A percentile compares a stretch with the other conserved stretches of the same genome.
Conservation (phyloP, 169 alveolate species). For the Plasmodium falciparum region DNA sequence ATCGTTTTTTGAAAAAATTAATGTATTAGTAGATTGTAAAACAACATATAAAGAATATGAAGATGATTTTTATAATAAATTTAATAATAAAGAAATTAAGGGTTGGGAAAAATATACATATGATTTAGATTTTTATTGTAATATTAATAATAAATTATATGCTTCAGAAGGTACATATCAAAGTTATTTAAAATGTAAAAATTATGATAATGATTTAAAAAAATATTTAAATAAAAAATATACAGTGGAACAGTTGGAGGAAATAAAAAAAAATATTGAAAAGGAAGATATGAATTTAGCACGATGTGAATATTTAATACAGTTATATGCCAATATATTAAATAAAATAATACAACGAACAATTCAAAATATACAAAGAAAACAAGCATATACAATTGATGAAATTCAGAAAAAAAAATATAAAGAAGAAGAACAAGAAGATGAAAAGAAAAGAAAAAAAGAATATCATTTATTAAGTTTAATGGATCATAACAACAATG, state of each 20-base stretch:
- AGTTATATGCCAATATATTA: slow-evolving; percentile 87
- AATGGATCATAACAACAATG: slow-evolving; percentile 4
- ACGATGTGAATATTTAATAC: slow-evolving; percentile 87
- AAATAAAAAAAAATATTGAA: slow-evolving; percentile 72
- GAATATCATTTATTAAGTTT: slow-evolving; percentile 24
- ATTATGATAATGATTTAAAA: slow-evolving; percentile 91
- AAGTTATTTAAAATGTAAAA: slow-evolving; percentile 88
- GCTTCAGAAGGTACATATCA: slow-evolving; percentile 87
- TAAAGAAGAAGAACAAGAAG: too few relatives aligned
- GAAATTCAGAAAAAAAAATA: slow-evolving; percentile 30
- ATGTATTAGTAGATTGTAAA: slow-evolving; percentile 83
- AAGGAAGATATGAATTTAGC: slow-evolving; percentile 88
- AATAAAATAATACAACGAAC: slow-evolving; percentile 91
- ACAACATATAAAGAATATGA: slow-evolving; percentile 80
- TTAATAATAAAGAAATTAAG: slow-evolving; percentile 78
- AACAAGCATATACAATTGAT: slow-evolving; percentile 84
- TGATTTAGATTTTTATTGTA: slow-evolving; percentile 83
- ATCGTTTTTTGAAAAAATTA: slow-evolving; percentile 80
- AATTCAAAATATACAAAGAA: slow-evolving; percentile 89
- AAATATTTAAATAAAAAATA: slow-evolving; percentile 88
- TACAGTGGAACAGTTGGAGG: slow-evolving; percentile 83
- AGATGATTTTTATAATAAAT: slow-evolving; percentile 80
- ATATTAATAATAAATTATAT: slow-evolving; percentile 87
- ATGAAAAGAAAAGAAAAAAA: slow-evolving; percentile 4
- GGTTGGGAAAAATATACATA: slow-evolving; percentile 87